Base-by-base conservation (phyloP, 2,329 filamentous ascomycete species). In the Diaporthe aspalathi region DNA sequence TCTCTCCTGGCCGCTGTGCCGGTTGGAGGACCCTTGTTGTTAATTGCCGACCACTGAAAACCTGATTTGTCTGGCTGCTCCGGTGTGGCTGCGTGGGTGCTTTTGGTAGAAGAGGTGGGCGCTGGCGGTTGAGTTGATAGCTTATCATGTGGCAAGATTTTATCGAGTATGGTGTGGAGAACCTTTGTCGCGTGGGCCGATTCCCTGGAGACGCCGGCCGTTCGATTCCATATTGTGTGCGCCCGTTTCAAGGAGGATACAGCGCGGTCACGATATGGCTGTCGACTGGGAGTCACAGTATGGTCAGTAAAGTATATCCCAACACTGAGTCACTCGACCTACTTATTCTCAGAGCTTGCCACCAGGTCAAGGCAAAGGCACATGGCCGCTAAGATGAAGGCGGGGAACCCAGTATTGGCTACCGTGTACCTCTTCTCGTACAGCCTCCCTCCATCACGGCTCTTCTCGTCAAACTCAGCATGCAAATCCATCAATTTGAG, bases 371-470 rank as follows among this genome's bases (percentile, higher is more conserved):
- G 77, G 70, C 87, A 90, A 7, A 90, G 75, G 50, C 90, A 85
- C 86, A 90, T 90, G 16, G 87, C 84, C 0, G 88, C 88, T 22
- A 90, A 83, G 32, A 90, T 78, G 72, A 89, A 90, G 74, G 90
- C 87, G 43, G 89, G 86, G 27, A 86, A 79, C 6, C 85, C 86
- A 54, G 90, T 76, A 3, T 84, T 85, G 4, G 84, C 84, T 9
- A 89, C 76, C 80, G 90, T 86, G 78, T 86, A 88, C 52, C 84
- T 82, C 63, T 89, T 85, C 49, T 84, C 81, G 69, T 84, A 82
- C 72, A 91, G 77, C 24, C 86, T 81, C 0, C 88, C 88, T 0
- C 87, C 86, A 0, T 84, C 83, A 32, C 78, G 80, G 20, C 80
- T 81, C 76, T 85, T 84, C 53, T 80, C 76, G 54, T 86, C 82